Base-by-base conservation (phyloP, 1,284 basidiomycete species). In the Irpex sp. region DNA sequence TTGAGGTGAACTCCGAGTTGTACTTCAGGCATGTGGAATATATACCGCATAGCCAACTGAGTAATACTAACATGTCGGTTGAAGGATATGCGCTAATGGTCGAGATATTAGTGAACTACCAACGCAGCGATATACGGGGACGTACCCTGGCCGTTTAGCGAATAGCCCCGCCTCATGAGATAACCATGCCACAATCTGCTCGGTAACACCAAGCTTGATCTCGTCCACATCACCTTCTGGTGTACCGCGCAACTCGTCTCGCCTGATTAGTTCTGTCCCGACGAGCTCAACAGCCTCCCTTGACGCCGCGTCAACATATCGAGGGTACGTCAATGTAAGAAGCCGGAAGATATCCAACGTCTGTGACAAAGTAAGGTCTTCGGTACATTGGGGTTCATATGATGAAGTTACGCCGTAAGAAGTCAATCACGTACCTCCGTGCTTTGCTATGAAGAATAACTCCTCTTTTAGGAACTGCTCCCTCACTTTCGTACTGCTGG, bases 301-400 rank as follows among this genome's bases (percentile, higher is more conserved):
- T 1, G 93, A 95, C 59, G 79, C 72, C 1, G 82, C 75, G 72
- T 95, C 93, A 54, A 85, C 77, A 78, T 94, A 94, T 68, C 88
- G 86, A 11, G 90, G 83, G 71, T 92, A 90, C 0, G 90, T 94
- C 53, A 86, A 76, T 1, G 88, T 88, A 55, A 95, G 76, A 1
- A 94, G 76, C 65, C 82, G 81, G 74, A 94, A 89, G 35, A 95
- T 73, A 69, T 94, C 92, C 72, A 88, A 72, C 17, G 80, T 81
- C 71, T 93, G 88, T 0, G 83, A 78, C 43, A 89, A 76, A 56
- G 78, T 80, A 57, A 94, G 78, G 70, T 89, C 90, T 93, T 50
- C 61, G 31, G 63, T 7, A 61, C 54, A 37, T 49, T 26, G 49
- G 11, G 33, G 31, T 54, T 53, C 46, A 59, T 57, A 55, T 7